Conservation (phyloP, 345 rosid species). For the Trapa incisa region DNA sequence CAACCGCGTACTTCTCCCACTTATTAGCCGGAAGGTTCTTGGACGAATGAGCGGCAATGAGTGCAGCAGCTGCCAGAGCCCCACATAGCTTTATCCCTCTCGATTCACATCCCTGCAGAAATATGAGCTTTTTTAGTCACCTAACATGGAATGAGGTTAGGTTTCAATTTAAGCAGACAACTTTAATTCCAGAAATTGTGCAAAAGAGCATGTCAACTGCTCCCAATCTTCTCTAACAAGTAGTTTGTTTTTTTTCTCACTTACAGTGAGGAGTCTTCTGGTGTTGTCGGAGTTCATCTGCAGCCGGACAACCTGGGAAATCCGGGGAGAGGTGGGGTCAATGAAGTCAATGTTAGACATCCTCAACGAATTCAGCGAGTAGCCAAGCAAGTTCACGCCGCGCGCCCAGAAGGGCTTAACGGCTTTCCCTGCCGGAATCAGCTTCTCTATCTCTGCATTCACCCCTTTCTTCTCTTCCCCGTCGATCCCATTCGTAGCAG, state of each 20-base stretch:
- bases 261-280: constrained; percentile 39
- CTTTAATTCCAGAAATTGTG: background rate
- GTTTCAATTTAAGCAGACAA: background rate
- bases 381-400: constrained; percentile 82
- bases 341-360: constrained; percentile 44
- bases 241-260: constrained; percentile 4
- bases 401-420: constrained; percentile 76
- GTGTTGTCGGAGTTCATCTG: constrained; percentile 39
- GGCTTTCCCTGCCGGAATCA: constrained; percentile 58
- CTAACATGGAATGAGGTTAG: background rate
- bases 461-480: constrained; percentile 16
- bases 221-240: too few species aligned
- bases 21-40: constrained; percentile 15
- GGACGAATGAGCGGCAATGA: constrained; percentile 21
- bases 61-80: constrained; percentile 29
- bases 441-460: constrained; percentile 52
- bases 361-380: constrained; percentile 70
- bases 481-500: constrained; percentile 4
- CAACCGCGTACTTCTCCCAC: constrained; percentile 28
- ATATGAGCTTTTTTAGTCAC: background rate
- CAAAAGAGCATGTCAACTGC: background rate
- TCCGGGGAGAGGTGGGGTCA: constrained; percentile 30
- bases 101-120: constrained; percentile 25
- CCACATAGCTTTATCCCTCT: constrained; percentile 26
- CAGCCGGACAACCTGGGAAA: constrained; percentile 46